Conservation (phyloP, 768 basidiomycete genomes). For the Rhodosporidiobolus sp. region DNA sequence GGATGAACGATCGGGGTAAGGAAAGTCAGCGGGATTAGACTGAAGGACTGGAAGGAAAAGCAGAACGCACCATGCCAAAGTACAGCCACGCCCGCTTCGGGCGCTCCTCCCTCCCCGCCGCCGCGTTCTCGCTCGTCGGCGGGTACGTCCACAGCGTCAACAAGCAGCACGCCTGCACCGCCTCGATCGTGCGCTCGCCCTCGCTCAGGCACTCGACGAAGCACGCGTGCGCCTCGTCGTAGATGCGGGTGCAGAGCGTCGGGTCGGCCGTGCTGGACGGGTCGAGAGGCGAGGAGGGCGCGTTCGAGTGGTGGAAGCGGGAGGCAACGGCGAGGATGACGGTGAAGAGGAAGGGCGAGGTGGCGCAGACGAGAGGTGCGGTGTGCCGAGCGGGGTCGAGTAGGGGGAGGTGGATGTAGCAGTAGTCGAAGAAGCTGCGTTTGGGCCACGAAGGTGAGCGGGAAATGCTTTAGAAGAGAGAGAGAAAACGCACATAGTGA, state of each 20-base stretch:
- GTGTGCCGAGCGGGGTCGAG: conserved; percentile 87
- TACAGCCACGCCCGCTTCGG: conserved; percentile 68
- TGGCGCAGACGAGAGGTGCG: conserved; percentile 86
- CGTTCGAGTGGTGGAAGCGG: conserved; percentile 64
- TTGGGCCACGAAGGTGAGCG: too few relatives aligned
- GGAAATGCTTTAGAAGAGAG: neutral
- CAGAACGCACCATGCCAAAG: conserved; percentile 36
- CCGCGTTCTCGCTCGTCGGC: conserved; percentile 68
- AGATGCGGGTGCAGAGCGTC: conserved; percentile 64
- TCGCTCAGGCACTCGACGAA: conserved; percentile 58
- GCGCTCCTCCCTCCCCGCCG: conserved; percentile 69
- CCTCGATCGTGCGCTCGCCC: conserved; percentile 79
- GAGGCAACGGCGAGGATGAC: conserved; percentile 92
- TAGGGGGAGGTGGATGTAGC: conserved; percentile 60
- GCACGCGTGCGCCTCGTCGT: conserved; percentile 76
- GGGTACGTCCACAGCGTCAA: conserved; percentile 85
- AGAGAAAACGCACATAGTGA: conserved; percentile 60
- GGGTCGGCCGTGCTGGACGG: conserved; percentile 61
- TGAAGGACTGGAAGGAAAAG: too few relatives aligned
- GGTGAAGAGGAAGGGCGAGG: conserved; percentile 89
- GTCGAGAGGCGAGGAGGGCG: too few relatives aligned
- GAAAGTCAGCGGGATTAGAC: neutral
- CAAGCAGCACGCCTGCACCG: conserved; percentile 72
- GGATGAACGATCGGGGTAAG: too few relatives aligned
- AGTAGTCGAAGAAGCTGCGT: conserved; percentile 45